Percentiles rank a stretch among this genome's conserved stretches.
Conservation (phyloP, 305 asterid species). For the Rubia occidens region DNA sequence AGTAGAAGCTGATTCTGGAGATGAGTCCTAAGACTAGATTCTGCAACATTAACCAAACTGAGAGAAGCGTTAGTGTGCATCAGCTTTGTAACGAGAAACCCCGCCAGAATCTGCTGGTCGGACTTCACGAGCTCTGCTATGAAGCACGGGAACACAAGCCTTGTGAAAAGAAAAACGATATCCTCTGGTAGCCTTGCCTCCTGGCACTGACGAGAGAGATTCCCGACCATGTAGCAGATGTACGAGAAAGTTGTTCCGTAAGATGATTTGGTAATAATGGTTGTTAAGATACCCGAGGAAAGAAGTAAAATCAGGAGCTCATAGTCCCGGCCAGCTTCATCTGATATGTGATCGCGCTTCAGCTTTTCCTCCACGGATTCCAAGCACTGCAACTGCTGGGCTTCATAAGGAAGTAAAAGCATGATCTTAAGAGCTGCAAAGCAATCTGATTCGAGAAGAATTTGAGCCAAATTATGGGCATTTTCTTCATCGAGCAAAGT, state of each 20-base stretch:
- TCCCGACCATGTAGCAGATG: constrained; percentile 76
- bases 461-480: constrained; percentile 36
- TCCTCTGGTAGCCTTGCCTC: constrained; percentile 30
- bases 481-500: constrained; percentile 52
- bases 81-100: constrained; percentile 58
- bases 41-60: constrained; percentile 62
- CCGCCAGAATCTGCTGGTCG: constrained; percentile 72
- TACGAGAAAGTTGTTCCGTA: constrained; percentile 60
- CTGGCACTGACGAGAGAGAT: constrained; percentile 54
- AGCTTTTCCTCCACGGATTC: constrained; percentile 65
- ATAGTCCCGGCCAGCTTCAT: constrained; percentile 35
- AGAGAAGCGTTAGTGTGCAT: constrained; percentile 60
- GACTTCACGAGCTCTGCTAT: constrained; percentile 76
- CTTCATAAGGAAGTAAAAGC: constrained; percentile 52
- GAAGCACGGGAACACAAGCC: constrained; percentile 60
- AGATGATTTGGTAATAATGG: constrained; percentile 39
- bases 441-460: constrained; percentile 39
- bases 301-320: constrained; percentile 46
- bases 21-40: constrained; percentile 52
- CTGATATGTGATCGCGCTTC: constrained; percentile 48
- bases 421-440: constrained; percentile 55
- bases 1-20: constrained; percentile 40
- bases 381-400: constrained; percentile 55
- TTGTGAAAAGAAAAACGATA: constrained; percentile 30
- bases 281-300: constrained; percentile 58